Conservation (phyloP, 2,329 filamentous ascomycete species). For the Davidsoniella virescens region DNA sequence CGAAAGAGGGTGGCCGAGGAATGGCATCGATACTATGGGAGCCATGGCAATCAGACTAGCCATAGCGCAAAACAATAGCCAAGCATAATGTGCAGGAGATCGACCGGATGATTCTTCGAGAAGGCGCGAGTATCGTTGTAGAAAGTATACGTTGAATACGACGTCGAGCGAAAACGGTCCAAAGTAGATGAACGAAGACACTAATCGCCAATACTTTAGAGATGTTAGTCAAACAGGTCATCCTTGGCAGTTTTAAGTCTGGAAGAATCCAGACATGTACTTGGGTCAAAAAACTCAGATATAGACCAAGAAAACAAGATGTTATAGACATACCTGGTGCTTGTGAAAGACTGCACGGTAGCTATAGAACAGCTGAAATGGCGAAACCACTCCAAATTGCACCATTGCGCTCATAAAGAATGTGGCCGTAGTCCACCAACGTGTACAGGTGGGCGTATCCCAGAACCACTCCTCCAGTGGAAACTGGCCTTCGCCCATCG, state of each 20-base stretch:
- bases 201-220: slow-evolving; percentile 78
- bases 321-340: slow-evolving; percentile 51
- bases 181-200: slow-evolving; percentile 95
- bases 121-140: slow-evolving; percentile 87
- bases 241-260: not conserved
- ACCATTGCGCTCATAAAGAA: slow-evolving; percentile 76
- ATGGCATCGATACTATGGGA: slow-evolving; percentile 78
- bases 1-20: slow-evolving; percentile 82
- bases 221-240: not conserved
- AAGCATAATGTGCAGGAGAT: slow-evolving; percentile 85
- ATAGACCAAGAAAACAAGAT: not conserved
- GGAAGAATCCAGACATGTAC: not conserved
- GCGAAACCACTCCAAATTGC: slow-evolving; percentile 81
- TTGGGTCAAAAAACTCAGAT: not conserved
- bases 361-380: slow-evolving; percentile 95
- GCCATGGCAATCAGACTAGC: slow-evolving; percentile 65
- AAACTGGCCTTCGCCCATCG: slow-evolving; percentile 44
- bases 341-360: slow-evolving; percentile 82
- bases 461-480: slow-evolving; percentile 97
- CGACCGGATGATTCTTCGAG: slow-evolving; percentile 88
- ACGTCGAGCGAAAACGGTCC: slow-evolving; percentile 87
- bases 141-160: slow-evolving; percentile 95
- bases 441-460: slow-evolving; percentile 91
- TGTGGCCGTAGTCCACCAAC: slow-evolving; percentile 93
- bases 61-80: slow-evolving; percentile 78